Evolutionary conservation across 2,329 filamentous ascomycete species (phyloP).

Genomic region (Mycosphaerella arachidis): DNA sequence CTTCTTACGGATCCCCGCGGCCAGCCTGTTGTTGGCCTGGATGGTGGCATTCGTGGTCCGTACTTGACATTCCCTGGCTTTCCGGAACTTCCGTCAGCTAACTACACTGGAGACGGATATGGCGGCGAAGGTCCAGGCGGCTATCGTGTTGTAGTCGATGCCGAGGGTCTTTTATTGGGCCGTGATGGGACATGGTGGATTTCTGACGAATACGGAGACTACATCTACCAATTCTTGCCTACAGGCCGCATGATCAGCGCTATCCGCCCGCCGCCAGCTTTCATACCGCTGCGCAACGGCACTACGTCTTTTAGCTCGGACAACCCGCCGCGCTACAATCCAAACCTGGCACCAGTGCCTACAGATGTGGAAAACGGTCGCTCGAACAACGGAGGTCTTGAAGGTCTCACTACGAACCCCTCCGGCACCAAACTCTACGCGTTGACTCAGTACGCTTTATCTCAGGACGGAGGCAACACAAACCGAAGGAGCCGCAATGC

Average conservation of each 20-base stretch:
- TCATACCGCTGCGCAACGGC: constrained; percentile 61
- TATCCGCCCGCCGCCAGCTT: constrained; percentile 60
- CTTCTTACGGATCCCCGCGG: constrained; percentile 61
- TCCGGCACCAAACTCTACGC: constrained; percentile 62
- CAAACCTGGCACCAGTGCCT: constrained; percentile 47
- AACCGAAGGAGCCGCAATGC: constrained; percentile 54
- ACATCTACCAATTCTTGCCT: constrained; percentile 44
- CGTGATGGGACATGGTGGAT: constrained; percentile 62
- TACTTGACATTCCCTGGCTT: constrained; percentile 49
- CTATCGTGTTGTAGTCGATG: constrained; percentile 57
- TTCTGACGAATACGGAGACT: constrained; percentile 64
- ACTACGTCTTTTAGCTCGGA: constrained; percentile 59
- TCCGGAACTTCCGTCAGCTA: constrained; percentile 55
- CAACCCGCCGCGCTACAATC: constrained; percentile 58
- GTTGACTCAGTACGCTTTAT: constrained; percentile 61
- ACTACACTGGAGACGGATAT: constrained; percentile 64
- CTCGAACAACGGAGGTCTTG: constrained; percentile 71
- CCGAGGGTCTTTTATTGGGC: constrained; percentile 62
- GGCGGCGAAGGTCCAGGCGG: constrained; percentile 58
- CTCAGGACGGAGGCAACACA: constrained; percentile 58
- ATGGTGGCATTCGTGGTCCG: constrained; percentile 52
- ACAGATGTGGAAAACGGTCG: constrained; percentile 58
- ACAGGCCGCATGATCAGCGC: constrained; percentile 58
- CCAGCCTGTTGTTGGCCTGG: constrained; percentile 59
- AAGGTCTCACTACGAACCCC: constrained; percentile 60